phyloP scores from a whole-genome alignment of 2,329 filamentous ascomycete species.

The Curvularia spicifera region DNA sequence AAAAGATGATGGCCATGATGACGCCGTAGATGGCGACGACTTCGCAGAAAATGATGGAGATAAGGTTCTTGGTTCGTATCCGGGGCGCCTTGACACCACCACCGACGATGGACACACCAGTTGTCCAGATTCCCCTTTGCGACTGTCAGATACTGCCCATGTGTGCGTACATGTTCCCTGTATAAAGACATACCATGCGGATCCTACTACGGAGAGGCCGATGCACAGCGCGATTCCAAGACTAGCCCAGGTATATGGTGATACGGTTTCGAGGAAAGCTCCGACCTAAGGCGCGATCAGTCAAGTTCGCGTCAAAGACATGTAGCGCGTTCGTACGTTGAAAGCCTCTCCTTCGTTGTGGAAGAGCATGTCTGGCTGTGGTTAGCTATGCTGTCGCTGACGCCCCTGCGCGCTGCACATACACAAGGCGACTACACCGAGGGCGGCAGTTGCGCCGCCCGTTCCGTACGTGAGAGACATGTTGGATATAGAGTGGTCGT shows the following conservation, averaged over 20 bases:
- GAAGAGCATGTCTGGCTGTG: conserved; percentile 88
- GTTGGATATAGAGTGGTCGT: conserved; percentile 34
- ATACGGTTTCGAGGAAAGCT: conserved; percentile 90
- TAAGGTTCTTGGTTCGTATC: conserved; percentile 99
- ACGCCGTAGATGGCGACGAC: conserved; percentile 99
- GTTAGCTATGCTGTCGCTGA: conserved; percentile 41
- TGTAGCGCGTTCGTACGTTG: conserved; percentile 70
- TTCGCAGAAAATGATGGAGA: conserved; percentile 99
- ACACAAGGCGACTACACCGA: conserved; percentile 80
- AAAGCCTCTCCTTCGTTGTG: conserved; percentile 95
- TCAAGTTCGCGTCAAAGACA: neutral
- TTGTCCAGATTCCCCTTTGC: conserved; percentile 95
- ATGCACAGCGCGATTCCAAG: conserved; percentile 94
- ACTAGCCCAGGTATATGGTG: conserved; percentile 91
- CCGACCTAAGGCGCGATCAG: conserved; percentile 68
- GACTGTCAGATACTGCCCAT: conserved; percentile 23
- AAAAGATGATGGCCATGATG: conserved; percentile 99
- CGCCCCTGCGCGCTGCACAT: conserved; percentile 52
- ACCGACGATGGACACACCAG: conserved; percentile 94
- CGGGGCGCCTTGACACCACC: conserved; percentile 95
- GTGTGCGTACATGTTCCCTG: neutral
- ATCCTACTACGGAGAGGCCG: conserved; percentile 92
- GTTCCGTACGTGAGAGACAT: conserved; percentile 79
- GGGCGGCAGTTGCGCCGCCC: conserved; percentile 70
- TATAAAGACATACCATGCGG: conserved; percentile 77